Conservation (phyloP, 2,329 filamentous ascomycete genomes). For the Sporothrix euskadiensis region DNA sequence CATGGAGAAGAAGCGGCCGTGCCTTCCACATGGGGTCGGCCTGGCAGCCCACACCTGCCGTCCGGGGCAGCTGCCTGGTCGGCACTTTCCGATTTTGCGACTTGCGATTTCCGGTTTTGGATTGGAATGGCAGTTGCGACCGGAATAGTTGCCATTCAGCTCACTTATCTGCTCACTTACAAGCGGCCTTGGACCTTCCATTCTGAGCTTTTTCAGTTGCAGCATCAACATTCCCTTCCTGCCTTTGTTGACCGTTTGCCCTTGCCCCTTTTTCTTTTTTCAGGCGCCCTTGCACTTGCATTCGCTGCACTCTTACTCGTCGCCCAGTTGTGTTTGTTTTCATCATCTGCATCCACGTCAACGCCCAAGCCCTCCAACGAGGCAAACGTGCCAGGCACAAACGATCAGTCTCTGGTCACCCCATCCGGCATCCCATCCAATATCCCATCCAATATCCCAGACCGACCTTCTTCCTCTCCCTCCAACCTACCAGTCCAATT, state of each 20-base stretch:
- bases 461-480: background rate
- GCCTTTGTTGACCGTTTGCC: background rate
- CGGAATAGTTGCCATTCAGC: background rate
- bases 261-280: background rate
- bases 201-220: background rate
- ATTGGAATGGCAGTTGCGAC: slow-evolving; percentile 6
- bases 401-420: background rate
- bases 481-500: background rate
- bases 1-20: background rate
- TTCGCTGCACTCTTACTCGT: background rate
- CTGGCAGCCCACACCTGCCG: background rate
- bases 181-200: background rate
- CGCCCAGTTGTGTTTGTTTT: slow-evolving; percentile 7
- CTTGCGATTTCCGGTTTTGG: background rate
- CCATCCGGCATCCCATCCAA: background rate
- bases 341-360: slow-evolving; percentile 7
- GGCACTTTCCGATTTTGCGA: background rate
- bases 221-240: background rate
- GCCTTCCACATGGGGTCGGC: slow-evolving; percentile 15
- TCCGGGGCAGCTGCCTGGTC: background rate
- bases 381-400: background rate
- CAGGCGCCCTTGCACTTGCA: background rate
- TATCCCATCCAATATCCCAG: background rate
- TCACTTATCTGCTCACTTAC: background rate
- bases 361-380: background rate